A percentile compares a stretch with the other conserved stretches of the same genome.
Conservation (phyloP, 306 rosid species). For the Betula pendula region DNA sequence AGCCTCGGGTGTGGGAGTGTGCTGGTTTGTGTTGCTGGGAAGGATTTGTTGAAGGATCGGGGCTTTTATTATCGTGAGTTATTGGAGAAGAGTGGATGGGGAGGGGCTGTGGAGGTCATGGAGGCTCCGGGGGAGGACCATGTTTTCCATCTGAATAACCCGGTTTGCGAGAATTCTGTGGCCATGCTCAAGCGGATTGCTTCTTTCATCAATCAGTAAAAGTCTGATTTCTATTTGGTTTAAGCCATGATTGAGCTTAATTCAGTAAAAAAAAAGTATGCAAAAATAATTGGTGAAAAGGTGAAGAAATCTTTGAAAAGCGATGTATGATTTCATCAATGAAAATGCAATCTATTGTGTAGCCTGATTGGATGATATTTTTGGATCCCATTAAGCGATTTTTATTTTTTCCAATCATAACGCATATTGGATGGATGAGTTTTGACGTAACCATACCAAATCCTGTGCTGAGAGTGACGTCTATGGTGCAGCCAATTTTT, state of each 20-base stretch:
- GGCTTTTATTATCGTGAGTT: slow-evolving; percentile 48
- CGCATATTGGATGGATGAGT: too few species aligned
- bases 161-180: slow-evolving; percentile 36
- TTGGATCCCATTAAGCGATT: not conserved
- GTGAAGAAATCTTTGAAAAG: too few species aligned
- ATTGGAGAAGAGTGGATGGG: slow-evolving; percentile 50
- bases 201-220: slow-evolving; percentile 38
- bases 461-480: too few species aligned
- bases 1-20: slow-evolving; percentile 46
- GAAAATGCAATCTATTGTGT: too few species aligned
- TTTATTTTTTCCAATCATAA: not conserved
- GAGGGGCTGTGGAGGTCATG: slow-evolving; percentile 44
- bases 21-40: slow-evolving; percentile 63
- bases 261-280: too few species aligned
- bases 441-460: too few species aligned
- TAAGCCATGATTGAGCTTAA: too few species aligned
- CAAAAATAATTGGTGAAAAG: too few species aligned
- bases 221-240: too few species aligned
- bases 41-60: slow-evolving; percentile 52
- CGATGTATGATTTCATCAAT: too few species aligned
- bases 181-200: slow-evolving; percentile 37
- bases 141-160: slow-evolving; percentile 56
- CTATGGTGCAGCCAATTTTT: too few species aligned
- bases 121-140: slow-evolving; percentile 44
- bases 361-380: not conserved